Conservation (phyloP, 2,329 filamentous ascomycete species). For the Mycosphaerella sp. region DNA sequence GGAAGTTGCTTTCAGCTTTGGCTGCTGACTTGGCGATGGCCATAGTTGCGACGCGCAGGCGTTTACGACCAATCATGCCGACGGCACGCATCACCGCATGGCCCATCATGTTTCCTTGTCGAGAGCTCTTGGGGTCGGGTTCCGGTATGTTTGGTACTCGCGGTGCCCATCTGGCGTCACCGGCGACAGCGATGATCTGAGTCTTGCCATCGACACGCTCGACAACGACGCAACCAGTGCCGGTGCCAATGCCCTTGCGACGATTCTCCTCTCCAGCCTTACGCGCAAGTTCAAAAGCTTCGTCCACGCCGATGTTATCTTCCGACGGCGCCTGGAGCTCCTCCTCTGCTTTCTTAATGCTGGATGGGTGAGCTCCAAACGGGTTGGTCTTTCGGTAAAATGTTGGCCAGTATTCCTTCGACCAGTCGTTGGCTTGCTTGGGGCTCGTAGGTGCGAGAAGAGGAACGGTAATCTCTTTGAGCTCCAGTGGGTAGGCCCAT, state of each 20-base stretch:
- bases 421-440: conserved; percentile 68
- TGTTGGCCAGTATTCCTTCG: conserved; percentile 71
- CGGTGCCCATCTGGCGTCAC: conserved; percentile 64
- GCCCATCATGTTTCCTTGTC: conserved; percentile 64
- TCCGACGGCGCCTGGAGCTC: conserved; percentile 49
- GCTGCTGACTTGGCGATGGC: conserved; percentile 27
- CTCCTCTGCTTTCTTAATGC: conserved; percentile 62
- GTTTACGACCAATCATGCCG: conserved; percentile 66
- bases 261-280: conserved; percentile 56
- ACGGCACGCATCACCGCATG: conserved; percentile 74
- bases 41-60: conserved; percentile 35
- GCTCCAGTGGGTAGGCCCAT: conserved; percentile 43
- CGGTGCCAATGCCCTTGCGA: conserved; percentile 55
- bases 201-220: conserved; percentile 48
- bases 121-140: conserved; percentile 27
- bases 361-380: conserved; percentile 72
- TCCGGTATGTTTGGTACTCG: conserved; percentile 21
- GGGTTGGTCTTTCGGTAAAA: conserved; percentile 84
- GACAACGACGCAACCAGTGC: conserved; percentile 68
- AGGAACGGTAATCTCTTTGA: conserved; percentile 62
- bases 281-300: conserved; percentile 58
- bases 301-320: conserved; percentile 48
- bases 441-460: conserved; percentile 67
- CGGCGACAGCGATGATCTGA: conserved; percentile 64
- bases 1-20: conserved; percentile 30